A percentile compares a stretch with the other conserved stretches of the same genome.
phyloP scores from a whole-genome alignment of 306 rosid genomes.

The Abrus precatorius region DNA sequence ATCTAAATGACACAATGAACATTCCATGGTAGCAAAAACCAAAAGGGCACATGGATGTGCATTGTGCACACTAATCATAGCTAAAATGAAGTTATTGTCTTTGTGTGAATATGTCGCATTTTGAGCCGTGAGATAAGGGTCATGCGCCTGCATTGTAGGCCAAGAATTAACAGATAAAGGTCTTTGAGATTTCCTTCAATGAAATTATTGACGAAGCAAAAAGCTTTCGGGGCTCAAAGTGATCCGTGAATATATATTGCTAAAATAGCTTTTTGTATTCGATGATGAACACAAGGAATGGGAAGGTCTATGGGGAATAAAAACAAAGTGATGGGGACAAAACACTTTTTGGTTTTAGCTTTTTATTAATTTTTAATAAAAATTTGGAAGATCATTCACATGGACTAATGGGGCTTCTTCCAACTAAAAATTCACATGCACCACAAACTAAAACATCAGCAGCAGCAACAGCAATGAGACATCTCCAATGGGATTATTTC shows the following conservation, averaged over 20 bases:
- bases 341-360: slow-evolving; percentile 51
- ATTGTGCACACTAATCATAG: slow-evolving; percentile 41
- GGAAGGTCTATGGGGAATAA: slow-evolving; percentile 35
- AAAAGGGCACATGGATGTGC: slow-evolving; percentile 51
- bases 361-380: slow-evolving; percentile 37
- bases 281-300: slow-evolving; percentile 40
- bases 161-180: slow-evolving; percentile 47
- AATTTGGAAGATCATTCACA: slow-evolving; percentile 43
- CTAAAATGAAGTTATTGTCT: slow-evolving; percentile 34
- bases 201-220: slow-evolving; percentile 43
- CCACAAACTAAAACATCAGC: slow-evolving; percentile 47
- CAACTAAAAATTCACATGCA: slow-evolving; percentile 66
- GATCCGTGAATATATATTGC: slow-evolving; percentile 67
- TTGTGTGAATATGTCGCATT: slow-evolving; percentile 30
- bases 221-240: slow-evolving; percentile 51
- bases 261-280: slow-evolving; percentile 40
- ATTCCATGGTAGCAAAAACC: slow-evolving; percentile 45
- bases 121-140: slow-evolving; percentile 46
- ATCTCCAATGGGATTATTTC: slow-evolving; percentile 37
- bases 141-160: slow-evolving; percentile 41
- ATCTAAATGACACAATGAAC: slow-evolving; percentile 42
- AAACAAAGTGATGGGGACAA: slow-evolving; percentile 52
- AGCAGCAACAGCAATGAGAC: slow-evolving; percentile 39
- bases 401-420: slow-evolving; percentile 22
- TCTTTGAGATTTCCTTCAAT: slow-evolving; percentile 41